Percentiles rank a stretch among this genome's conserved stretches.
These are phyloP conservation scores for Neospermospora avenae DNA, from an alignment of 2,329 filamentous ascomycete genomes.

Conservation along the genomic window DNA sequence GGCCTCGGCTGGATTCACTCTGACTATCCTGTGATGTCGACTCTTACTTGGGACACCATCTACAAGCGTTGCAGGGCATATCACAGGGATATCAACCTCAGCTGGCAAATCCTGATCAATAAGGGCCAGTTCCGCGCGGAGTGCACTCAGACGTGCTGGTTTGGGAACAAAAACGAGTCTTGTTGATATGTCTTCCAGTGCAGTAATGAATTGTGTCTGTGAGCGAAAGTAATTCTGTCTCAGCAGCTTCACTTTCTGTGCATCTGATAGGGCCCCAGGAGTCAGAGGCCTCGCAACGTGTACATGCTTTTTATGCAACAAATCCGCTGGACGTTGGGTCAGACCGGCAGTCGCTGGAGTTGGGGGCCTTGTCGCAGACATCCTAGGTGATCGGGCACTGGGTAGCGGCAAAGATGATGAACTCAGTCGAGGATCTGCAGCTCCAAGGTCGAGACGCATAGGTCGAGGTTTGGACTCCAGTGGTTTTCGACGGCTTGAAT, in stretches of 20 bases:
- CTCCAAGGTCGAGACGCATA: constrained; percentile 29
- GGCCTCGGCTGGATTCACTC: constrained; percentile 78
- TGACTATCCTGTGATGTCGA: constrained; percentile 77
- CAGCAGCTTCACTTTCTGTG: constrained; percentile 69
- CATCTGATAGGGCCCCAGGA: constrained; percentile 57
- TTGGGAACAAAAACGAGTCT: constrained; percentile 81
- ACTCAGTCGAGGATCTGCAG: constrained; percentile 59
- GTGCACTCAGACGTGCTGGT: constrained; percentile 73
- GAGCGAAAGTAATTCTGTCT: constrained; percentile 81
- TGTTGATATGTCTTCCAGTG: constrained; percentile 80
- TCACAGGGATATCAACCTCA: constrained; percentile 79
- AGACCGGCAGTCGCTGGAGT: constrained; percentile 56
- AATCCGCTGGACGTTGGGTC: constrained; percentile 44
- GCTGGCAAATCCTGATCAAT: constrained; percentile 79
- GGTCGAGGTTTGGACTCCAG: constrained; percentile 29
- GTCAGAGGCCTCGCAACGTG: constrained; percentile 57
- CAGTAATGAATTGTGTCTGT: constrained; percentile 76
- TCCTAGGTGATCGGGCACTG: constrained; percentile 52
- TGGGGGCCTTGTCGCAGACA: constrained; percentile 48
- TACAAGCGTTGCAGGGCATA: constrained; percentile 71
- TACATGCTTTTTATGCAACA: constrained; percentile 52
- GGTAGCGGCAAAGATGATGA: constrained; percentile 66
- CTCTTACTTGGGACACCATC: constrained; percentile 73
- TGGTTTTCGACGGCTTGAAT: constrained; percentile 24
- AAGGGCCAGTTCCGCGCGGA: constrained; percentile 76